These are phyloP conservation scores for Stentor roeselii DNA, from an alignment of 73 alveolate species.

Conservation along the genomic window DNA sequence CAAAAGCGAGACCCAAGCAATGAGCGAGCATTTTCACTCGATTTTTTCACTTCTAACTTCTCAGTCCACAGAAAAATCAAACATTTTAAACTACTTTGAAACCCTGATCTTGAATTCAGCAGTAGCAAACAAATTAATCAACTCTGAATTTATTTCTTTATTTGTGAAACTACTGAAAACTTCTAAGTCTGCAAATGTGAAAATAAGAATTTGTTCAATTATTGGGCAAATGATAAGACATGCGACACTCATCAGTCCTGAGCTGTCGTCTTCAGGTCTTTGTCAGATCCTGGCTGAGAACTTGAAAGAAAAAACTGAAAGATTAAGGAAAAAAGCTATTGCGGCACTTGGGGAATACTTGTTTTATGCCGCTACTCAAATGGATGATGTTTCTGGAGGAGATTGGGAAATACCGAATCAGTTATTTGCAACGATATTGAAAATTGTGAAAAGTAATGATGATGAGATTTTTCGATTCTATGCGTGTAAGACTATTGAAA, in stretches of 20 bases:
- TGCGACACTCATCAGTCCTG: slow-evolving; percentile 93
- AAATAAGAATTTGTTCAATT: slow-evolving; percentile 86
- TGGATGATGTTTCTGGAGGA: slow-evolving; percentile 94
- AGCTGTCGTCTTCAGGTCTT: slow-evolving; percentile 76
- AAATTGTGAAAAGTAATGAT: slow-evolving; percentile 62
- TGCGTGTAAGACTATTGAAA: slow-evolving; percentile 95
- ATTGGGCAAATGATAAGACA: slow-evolving; percentile 90
- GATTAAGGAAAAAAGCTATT: slow-evolving; percentile 83
- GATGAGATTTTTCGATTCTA: slow-evolving; percentile 92
- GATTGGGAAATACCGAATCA: slow-evolving; percentile 82
- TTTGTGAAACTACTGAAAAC: slow-evolving; percentile 77
- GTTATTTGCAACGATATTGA: slow-evolving; percentile 62
- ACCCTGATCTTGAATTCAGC: slow-evolving; percentile 75
- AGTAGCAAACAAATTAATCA: slow-evolving; percentile 84
- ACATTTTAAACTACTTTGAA: slow-evolving; percentile 89
- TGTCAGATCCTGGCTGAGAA: slow-evolving; percentile 20
- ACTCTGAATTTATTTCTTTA: slow-evolving; percentile 77
- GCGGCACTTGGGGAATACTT: slow-evolving; percentile 98
- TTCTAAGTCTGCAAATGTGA: slow-evolving; percentile 61
- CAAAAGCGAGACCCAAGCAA: slow-evolving; percentile 60
- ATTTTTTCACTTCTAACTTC: slow-evolving; percentile 72
- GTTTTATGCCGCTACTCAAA: slow-evolving; percentile 97
- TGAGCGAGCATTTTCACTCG: slow-evolving; percentile 72
- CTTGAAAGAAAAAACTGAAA: slow-evolving; percentile 64
- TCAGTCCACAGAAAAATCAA: slow-evolving; percentile 63